Evolutionary conservation across 805 yeast species (phyloP).

Genomic region (Yarrowia porcina): DNA sequence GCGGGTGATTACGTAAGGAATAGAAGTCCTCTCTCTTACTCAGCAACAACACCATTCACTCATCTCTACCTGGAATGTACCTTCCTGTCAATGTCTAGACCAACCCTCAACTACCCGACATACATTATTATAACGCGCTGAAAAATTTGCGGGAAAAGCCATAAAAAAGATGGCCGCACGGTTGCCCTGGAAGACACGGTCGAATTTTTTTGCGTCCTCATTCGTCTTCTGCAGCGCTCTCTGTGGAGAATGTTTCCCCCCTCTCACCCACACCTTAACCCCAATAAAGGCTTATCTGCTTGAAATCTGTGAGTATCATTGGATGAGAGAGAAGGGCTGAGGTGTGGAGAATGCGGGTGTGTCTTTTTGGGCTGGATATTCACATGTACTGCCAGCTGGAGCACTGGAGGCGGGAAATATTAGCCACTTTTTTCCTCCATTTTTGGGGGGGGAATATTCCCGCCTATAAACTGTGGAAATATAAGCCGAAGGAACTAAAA

Average conservation of each 20-base stretch:
- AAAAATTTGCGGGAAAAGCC: neutral
- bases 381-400: neutral
- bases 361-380: neutral
- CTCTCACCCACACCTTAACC: neutral
- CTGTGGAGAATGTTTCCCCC: neutral
- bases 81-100: no score
- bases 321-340: neutral
- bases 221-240: neutral
- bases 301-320: neutral
- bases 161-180: neutral
- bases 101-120: neutral
- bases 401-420: neutral
- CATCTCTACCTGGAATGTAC: no score
- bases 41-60: no score
- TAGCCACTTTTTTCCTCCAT: neutral
- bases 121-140: neutral
- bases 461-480: neutral
- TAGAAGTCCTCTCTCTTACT: no score
- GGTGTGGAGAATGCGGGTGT: neutral
- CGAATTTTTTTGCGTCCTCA: neutral
- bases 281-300: slow-evolving; percentile 4
- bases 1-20: no score
- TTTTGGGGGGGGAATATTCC: no score
- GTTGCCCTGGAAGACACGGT: neutral
- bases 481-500: neutral